A percentile compares a stretch with the other conserved stretches of the same genome.
These are phyloP conservation scores for Thalia dealbata DNA, from an alignment of 176 grass and related monocot genomes.

Conservation along the genomic window DNA sequence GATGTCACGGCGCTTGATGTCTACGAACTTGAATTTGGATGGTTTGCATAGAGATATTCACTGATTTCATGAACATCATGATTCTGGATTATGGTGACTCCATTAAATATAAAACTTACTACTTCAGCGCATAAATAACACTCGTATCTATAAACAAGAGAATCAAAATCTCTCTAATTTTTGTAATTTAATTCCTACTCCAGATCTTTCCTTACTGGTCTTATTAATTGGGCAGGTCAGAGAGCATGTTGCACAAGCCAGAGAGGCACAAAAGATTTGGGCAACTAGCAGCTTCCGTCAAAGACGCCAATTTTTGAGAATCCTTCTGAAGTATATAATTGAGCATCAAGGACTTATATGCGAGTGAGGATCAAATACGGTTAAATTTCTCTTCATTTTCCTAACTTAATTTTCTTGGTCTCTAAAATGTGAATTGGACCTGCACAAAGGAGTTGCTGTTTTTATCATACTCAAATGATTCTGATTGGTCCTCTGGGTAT, in stretches of 20 bases:
- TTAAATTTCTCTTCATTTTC: neutral
- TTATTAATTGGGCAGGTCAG: conserved; percentile 41
- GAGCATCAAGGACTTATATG: conserved; percentile 97
- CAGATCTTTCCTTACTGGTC: neutral
- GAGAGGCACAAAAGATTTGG: conserved; percentile 93
- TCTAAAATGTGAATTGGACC: neutral
- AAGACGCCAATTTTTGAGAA: conserved; percentile 78
- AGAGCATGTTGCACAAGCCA: conserved; percentile 83
- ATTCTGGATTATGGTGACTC: neutral
- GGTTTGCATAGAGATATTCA: neutral
- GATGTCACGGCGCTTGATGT: neutral
- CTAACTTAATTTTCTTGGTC: no score
- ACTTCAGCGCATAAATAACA: neutral
- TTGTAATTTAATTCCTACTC: neutral
- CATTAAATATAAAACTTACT: no score
- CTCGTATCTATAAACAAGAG: neutral
- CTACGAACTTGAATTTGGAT: neutral
- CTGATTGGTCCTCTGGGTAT: neutral
- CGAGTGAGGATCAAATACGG: conserved; percentile 52
- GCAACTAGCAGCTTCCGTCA: conserved; percentile 87
- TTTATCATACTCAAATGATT: neutral
- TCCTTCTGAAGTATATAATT: conserved; percentile 98
- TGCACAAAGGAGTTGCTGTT: neutral
- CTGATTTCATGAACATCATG: neutral
- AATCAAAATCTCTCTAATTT: neutral